Conservation (phyloP, 441 rosid species). For the Populus hybrid region DNA sequence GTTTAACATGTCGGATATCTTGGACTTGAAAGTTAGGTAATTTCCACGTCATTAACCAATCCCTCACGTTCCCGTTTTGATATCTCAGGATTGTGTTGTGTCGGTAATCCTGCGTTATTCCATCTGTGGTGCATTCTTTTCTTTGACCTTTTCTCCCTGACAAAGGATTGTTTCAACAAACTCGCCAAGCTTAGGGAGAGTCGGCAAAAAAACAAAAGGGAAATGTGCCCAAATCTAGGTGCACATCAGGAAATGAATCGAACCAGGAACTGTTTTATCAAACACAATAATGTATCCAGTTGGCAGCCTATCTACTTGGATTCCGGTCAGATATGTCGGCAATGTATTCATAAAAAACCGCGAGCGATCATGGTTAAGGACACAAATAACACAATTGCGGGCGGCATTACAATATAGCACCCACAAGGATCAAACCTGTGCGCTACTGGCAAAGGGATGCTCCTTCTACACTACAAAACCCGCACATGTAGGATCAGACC, state of each 20-base stretch:
- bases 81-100: conserved; percentile 18
- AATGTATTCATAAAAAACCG: background rate
- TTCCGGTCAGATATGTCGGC: background rate
- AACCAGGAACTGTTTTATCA: background rate
- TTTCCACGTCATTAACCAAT: conserved; percentile 7
- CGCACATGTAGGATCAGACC: background rate
- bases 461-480: background rate
- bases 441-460: background rate
- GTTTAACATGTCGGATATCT: too few relatives aligned
- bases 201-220: background rate
- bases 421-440: background rate
- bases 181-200: background rate
- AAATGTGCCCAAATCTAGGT: conserved; percentile 11
- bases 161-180: background rate
- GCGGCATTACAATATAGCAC: background rate
- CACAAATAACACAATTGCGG: background rate
- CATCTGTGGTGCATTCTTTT: background rate
- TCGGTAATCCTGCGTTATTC: conserved; percentile 6
- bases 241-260: background rate
- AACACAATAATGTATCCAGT: background rate
- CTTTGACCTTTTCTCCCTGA: background rate
- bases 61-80: conserved; percentile 12
- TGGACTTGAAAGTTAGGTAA: too few relatives aligned
- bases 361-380: background rate
- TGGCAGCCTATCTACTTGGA: background rate